These are phyloP conservation scores for Debaryomyces nepalensis DNA, from an alignment of 1,139 yeast species.

Conservation along the genomic window DNA sequence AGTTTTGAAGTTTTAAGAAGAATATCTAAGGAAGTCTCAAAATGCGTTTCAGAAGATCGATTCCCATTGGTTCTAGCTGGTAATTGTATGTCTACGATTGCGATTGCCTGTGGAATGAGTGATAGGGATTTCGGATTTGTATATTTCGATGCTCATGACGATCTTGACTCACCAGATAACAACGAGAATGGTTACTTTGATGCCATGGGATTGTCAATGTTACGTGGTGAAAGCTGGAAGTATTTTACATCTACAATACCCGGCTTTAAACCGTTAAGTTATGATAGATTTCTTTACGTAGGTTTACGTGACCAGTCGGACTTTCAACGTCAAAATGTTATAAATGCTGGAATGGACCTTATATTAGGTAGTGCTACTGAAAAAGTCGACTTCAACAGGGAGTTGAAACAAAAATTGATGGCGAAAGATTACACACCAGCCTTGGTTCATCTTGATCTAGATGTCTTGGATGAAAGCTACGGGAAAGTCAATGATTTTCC, in stretches of 20 bases:
- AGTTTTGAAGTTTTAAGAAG: no score
- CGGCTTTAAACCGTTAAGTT: background rate
- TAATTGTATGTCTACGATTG: no score
- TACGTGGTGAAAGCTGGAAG: background rate
- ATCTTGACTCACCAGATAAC: background rate
- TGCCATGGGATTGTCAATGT: slow-evolving; percentile 1
- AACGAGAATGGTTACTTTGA: background rate
- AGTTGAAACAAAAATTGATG: background rate
- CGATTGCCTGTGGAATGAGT: background rate
- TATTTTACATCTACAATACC: background rate
- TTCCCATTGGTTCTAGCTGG: no score
- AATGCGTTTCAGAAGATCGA: no score
- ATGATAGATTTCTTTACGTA: background rate
- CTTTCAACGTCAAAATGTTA: background rate
- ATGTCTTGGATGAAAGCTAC: background rate
- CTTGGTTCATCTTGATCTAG: background rate
- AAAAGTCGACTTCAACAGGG: background rate
- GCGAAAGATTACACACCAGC: background rate
- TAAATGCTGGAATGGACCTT: background rate
- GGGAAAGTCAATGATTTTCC: background rate
- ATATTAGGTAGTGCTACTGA: background rate
- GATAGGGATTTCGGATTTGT: background rate
- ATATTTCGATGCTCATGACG: background rate
- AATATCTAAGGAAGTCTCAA: no score
- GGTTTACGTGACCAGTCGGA: background rate